phyloP scores from a whole-genome alignment of 2,329 filamentous ascomycete species.

The Metarhizium guizhouense region DNA sequence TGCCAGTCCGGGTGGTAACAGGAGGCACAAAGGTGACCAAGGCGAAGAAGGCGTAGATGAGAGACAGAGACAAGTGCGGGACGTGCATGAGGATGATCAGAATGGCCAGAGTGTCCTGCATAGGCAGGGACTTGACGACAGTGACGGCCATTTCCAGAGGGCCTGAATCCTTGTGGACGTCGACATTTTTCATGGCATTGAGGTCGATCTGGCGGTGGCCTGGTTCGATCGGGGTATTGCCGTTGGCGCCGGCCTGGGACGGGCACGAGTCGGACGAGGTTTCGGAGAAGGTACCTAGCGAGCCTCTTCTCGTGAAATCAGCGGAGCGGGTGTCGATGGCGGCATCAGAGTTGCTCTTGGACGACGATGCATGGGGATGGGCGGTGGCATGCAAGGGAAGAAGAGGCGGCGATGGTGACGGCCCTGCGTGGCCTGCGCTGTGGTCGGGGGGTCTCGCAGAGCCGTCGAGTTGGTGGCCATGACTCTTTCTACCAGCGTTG shows the following conservation, averaged over 20 bases:
- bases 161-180: constrained; percentile 62
- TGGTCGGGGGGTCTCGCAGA: constrained; percentile 25
- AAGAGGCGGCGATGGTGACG: constrained; percentile 15
- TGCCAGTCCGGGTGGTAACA: constrained; percentile 64
- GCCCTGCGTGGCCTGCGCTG: constrained; percentile 21
- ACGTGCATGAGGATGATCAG: constrained; percentile 92
- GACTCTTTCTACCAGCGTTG: constrained; percentile 34
- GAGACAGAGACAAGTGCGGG: constrained; percentile 76
- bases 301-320: constrained; percentile 34
- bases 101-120: constrained; percentile 93
- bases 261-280: constrained; percentile 43
- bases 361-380: constrained; percentile 23
- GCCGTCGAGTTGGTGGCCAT: constrained; percentile 34
- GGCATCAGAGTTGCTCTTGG: constrained; percentile 16
- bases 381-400: constrained; percentile 12
- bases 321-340: constrained; percentile 30
- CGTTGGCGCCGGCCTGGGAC: constrained; percentile 26
- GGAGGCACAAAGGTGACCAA: constrained; percentile 87
- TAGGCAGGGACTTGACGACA: constrained; percentile 79
- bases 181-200: constrained; percentile 57
- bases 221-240: constrained; percentile 31
- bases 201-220: constrained; percentile 60
- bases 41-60: constrained; percentile 88
- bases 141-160: constrained; percentile 73
- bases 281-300: constrained; percentile 46